phyloP scores from a whole-genome alignment of 2,329 filamentous ascomycete species.

The Aspergillus sp. region DNA sequence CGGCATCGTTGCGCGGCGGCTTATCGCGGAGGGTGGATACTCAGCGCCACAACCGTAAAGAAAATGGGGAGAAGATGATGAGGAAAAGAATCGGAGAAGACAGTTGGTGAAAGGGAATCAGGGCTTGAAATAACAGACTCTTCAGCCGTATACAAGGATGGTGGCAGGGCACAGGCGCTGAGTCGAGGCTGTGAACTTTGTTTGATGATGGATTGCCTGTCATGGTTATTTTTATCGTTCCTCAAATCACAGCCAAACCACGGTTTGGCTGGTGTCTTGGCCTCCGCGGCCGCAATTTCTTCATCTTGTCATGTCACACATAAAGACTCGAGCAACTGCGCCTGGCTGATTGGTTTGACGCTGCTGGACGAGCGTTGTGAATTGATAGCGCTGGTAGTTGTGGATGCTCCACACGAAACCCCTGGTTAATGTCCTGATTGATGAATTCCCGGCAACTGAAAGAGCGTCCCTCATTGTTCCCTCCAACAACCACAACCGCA shows the following conservation, averaged over 20 bases:
- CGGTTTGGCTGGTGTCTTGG: background rate
- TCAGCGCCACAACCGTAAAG: conserved; percentile 1
- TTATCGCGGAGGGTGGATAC: conserved; percentile 14
- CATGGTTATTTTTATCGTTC: background rate
- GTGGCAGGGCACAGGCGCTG: conserved; percentile 7
- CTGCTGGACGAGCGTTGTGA: background rate
- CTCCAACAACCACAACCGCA: background rate
- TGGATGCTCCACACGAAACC: background rate
- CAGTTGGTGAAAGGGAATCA: background rate
- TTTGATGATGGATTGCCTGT: conserved; percentile 9
- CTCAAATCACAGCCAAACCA: background rate
- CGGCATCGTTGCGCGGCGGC: conserved; percentile 50
- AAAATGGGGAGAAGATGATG: background rate
- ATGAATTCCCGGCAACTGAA: background rate
- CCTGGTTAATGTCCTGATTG: background rate
- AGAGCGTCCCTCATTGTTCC: background rate
- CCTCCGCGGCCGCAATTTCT: conserved; percentile 7
- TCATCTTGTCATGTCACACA: conserved; percentile 10
- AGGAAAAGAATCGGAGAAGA: background rate
- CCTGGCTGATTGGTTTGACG: background rate
- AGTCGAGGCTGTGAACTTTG: conserved; percentile 7
- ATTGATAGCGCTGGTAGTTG: background rate
- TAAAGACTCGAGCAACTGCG: background rate
- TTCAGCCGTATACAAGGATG: conserved; percentile 3
- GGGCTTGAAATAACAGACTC: background rate